Evolutionary conservation across 2,329 filamentous ascomycete species (phyloP), one percentile per base, ranked within the genome.

Genomic region (Aspergillus terreus): DNA sequence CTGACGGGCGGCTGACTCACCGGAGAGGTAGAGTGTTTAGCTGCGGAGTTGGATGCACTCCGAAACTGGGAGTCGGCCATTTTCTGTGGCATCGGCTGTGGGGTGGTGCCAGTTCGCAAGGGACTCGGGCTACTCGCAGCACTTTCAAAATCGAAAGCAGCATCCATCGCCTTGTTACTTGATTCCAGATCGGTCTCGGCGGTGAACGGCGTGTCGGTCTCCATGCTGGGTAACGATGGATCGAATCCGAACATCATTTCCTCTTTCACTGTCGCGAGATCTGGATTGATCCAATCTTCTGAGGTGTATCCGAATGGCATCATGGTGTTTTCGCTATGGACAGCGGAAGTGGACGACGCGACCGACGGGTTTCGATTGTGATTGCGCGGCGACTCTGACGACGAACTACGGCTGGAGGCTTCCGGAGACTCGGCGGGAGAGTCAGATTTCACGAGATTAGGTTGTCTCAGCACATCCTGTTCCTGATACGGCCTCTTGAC

Each of bases 91-190:
- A 62, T 67, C 35, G 60, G 50, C 36, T 58, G 58, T 36, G 58
- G 54, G 17, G 57, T 57, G 17, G 58, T 54, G 43, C 66, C 67
- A 32, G 52, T 54, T 47, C 67, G 74, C 52, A 72, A 63, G 36
- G 64, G 73, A 53, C 72, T 76, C 2, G 74, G 74, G 33, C 73
- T 76, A 58, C 73, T 76, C 6, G 72, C 74, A 30, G 74, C 74
- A 52, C 73, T 76, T 41, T 76, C 74, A 54, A 77, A 77, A 55
- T 77, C 74, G 52, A 77, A 77, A 11, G 72, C 73, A 25, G 73
- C 74, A 56, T 75, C 73, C 75, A 77, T 76, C 14, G 71, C 72
- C 54, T 69, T 71, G 53, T 76, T 76, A 51, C 72, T 76, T 6
- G 65, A 69, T 54, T 76, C 74, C 41, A 75, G 58, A 47, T 77